Conservation (phyloP, 257 asterid genomes). For the Ophiorrhiza pumila region DNA sequence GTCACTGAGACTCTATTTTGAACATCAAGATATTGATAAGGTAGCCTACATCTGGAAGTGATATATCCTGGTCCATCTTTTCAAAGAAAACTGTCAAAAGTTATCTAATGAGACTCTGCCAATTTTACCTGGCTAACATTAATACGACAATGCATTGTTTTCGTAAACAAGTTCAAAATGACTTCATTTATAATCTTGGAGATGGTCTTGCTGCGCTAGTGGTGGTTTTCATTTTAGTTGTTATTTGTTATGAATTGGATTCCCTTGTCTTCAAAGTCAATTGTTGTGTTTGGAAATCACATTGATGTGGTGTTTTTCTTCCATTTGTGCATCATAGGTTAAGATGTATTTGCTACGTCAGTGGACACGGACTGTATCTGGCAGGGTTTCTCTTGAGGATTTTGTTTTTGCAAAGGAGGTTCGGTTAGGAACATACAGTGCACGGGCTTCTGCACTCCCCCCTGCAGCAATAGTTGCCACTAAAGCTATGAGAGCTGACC, state of each 20-base stretch:
- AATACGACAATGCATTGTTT: background rate
- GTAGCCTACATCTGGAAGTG: conserved; percentile 32
- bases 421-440: conserved; percentile 85
- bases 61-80: conserved; percentile 10
- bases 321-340: conserved; percentile 45
- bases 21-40: conserved; percentile 59
- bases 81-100: too few relatives aligned
- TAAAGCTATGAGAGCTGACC: conserved; percentile 75
- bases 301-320: background rate
- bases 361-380: conserved; percentile 81
- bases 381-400: conserved; percentile 83
- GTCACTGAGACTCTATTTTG: conserved; percentile 74
- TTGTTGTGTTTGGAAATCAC: background rate
- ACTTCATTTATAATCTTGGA: background rate
- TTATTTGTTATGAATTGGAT: background rate
- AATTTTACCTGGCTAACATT: background rate
- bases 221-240: background rate
- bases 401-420: conserved; percentile 96
- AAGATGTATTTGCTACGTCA: conserved; percentile 72
- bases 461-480: conserved; percentile 97
- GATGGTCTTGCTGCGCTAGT: background rate
- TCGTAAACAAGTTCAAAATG: background rate
- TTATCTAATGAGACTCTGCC: background rate
- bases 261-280: background rate
- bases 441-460: conserved; percentile 64